phyloP scores from a whole-genome alignment of 2,329 filamentous ascomycete genomes.

The Diaporthe aspalathi region DNA sequence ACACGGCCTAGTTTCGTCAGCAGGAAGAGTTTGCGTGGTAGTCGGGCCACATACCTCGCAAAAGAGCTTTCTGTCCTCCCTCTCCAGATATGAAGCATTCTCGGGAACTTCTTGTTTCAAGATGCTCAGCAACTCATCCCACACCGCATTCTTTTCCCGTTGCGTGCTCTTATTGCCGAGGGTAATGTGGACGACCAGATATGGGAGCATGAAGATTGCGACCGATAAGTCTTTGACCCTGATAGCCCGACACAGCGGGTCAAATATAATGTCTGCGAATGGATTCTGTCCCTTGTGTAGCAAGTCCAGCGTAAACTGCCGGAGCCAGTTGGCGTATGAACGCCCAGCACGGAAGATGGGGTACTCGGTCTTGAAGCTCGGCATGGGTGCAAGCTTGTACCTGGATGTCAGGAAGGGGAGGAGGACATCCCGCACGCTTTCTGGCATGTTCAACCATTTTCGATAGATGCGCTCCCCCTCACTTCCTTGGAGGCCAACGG shows the following conservation, averaged over 20 bases:
- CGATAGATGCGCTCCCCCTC: conserved; percentile 72
- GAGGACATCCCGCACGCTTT: conserved; percentile 82
- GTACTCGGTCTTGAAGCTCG: conserved; percentile 70
- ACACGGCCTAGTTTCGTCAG: conserved; percentile 74
- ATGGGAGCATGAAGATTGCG: conserved; percentile 89
- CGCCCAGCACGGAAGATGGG: conserved; percentile 79
- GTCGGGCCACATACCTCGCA: conserved; percentile 75
- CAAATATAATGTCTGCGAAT: conserved; percentile 82
- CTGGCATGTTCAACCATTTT: conserved; percentile 83
- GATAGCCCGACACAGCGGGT: conserved; percentile 83
- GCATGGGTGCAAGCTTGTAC: conserved; percentile 77
- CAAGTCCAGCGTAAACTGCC: conserved; percentile 83
- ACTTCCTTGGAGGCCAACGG: conserved; percentile 56
- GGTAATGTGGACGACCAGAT: conserved; percentile 84
- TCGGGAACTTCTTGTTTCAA: conserved; percentile 70
- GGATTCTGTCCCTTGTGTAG: conserved; percentile 80
- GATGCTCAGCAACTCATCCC: conserved; percentile 79
- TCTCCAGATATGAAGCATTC: conserved; percentile 67
- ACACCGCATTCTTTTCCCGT: conserved; percentile 71
- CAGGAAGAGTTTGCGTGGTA: conserved; percentile 23
- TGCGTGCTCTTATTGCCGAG: conserved; percentile 73
- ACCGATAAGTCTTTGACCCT: conserved; percentile 87
- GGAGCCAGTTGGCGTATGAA: conserved; percentile 84
- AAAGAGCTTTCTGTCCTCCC: conserved; percentile 83
- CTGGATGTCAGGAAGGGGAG: conserved; percentile 88